These are phyloP conservation scores for Calamus simplicifolius DNA, from an alignment of 176 grass and related monocot genomes.

Conservation along the genomic window DNA sequence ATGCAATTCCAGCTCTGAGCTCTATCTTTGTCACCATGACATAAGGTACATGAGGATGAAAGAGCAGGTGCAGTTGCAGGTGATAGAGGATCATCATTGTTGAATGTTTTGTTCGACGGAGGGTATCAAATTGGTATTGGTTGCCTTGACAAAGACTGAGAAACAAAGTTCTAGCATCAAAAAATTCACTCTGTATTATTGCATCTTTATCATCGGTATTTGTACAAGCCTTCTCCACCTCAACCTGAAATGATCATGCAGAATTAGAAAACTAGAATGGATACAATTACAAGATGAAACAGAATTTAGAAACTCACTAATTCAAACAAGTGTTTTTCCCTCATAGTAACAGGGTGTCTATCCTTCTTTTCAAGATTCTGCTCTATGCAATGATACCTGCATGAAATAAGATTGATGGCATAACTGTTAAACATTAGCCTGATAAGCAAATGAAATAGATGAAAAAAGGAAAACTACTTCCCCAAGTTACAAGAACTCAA, in stretches of 20 bases:
- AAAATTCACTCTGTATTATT: slow-evolving; percentile 70
- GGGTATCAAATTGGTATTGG: slow-evolving; percentile 89
- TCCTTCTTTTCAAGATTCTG: slow-evolving; percentile 56
- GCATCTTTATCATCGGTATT: slow-evolving; percentile 65
- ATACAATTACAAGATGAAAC: slow-evolving; percentile 14
- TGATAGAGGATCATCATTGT: slow-evolving; percentile 96
- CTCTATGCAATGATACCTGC: slow-evolving; percentile 64
- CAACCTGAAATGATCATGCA: slow-evolving; percentile 35
- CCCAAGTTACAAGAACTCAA: too few species aligned
- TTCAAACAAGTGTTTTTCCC: slow-evolving; percentile 66
- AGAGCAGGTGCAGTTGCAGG: slow-evolving; percentile 30
- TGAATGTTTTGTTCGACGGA: slow-evolving; percentile 88
- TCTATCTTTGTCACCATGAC: slow-evolving; percentile 43
- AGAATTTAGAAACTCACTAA: slow-evolving; percentile 27
- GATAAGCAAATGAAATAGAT: too few species aligned
- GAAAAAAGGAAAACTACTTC: too few species aligned
- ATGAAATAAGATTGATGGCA: slow-evolving; percentile 3
- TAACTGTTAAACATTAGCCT: background rate
- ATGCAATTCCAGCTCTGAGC: slow-evolving; percentile 55
- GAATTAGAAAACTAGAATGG: too few species aligned
- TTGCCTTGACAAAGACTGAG: slow-evolving; percentile 75
- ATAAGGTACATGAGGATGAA: slow-evolving; percentile 32
- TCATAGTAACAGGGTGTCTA: slow-evolving; percentile 61
- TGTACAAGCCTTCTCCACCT: slow-evolving; percentile 29
- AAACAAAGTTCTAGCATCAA: slow-evolving; percentile 75